phyloP scores from a whole-genome alignment of 2,329 filamentous ascomycete species.

The Chaetomiaceae sp. region DNA sequence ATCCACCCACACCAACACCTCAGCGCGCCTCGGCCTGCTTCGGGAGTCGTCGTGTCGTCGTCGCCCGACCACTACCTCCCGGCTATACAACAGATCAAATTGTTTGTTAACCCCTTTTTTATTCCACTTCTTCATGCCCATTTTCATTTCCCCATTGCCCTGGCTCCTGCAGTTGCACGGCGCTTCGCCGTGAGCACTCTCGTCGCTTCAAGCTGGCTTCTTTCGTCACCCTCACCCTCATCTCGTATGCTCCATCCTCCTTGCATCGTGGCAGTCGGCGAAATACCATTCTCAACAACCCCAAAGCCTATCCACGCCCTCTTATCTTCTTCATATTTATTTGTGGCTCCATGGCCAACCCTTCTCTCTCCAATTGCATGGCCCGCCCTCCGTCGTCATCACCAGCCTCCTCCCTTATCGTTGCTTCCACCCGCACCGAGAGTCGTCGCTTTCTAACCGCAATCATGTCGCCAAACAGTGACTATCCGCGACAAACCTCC shows the following conservation, averaged over 20 bases:
- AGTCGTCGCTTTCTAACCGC: conserved; percentile 52
- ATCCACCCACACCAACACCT: conserved; percentile 9
- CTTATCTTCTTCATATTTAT: conserved; percentile 18
- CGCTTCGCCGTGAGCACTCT: conserved; percentile 10
- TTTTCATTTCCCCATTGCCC: conserved; percentile 9
- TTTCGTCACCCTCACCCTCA: conserved; percentile 14
- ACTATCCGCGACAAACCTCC: conserved; percentile 34
- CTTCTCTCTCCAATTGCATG: conserved; percentile 12
- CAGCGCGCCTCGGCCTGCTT: conserved; percentile 16
- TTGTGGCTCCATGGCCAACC: conserved; percentile 22
- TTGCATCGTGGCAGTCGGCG: conserved; percentile 14
- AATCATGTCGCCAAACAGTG: conserved; percentile 49
- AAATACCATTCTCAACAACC: conserved; percentile 8
- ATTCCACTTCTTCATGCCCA: conserved; percentile 11
- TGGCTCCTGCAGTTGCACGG: conserved; percentile 7
- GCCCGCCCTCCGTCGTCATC: conserved; percentile 16
- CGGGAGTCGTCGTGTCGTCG: conserved; percentile 12
- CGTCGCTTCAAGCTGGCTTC: conserved; percentile 5
- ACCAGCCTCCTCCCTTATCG: conserved; percentile 20
- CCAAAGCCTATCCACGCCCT: conserved; percentile 4
- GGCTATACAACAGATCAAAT: conserved; percentile 27
- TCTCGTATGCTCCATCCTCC: background rate
- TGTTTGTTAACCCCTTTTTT: conserved; percentile 27
- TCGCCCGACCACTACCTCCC: too few species aligned
- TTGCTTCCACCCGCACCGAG: conserved; percentile 30